A percentile compares a stretch with the other conserved stretches of the same genome.
phyloP scores from a whole-genome alignment of 345 rosid genomes.

The Erodium maritimum region DNA sequence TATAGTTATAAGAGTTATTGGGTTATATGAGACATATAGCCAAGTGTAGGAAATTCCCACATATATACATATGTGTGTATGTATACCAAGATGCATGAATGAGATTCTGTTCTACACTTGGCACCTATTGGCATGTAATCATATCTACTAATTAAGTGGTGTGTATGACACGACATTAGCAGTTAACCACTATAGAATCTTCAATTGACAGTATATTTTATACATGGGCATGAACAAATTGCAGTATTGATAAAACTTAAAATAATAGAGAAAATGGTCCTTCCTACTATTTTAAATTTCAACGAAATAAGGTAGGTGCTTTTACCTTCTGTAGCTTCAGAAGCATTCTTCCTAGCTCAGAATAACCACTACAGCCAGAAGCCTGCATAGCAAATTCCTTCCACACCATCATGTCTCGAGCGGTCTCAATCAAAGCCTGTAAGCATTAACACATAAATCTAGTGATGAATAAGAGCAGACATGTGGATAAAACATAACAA shows the following conservation, averaged over 20 bases:
- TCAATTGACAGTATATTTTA: no score
- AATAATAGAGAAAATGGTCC: background rate
- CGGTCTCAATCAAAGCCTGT: constrained; percentile 69
- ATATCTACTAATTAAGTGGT: background rate
- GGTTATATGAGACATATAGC: background rate
- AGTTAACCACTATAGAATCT: background rate
- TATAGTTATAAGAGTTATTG: no score
- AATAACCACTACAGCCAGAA: constrained; percentile 64
- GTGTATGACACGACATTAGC: background rate
- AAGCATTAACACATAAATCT: constrained; percentile 12
- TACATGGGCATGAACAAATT: no score
- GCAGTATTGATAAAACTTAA: no score
- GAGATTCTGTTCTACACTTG: background rate
- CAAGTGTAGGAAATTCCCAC: background rate
- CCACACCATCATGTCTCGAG: constrained; percentile 68
- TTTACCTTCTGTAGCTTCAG: constrained; percentile 75
- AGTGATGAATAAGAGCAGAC: constrained; percentile 5
- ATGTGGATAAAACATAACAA: constrained; percentile 6
- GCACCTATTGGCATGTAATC: background rate
- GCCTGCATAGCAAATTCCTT: constrained; percentile 90
- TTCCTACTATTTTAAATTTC: background rate
- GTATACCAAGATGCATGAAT: no score
- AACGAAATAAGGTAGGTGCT: constrained; percentile 7
- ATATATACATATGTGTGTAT: no score
- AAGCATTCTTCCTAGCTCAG: constrained; percentile 83